A percentile compares a stretch with the other conserved stretches of the same genome.
phyloP scores from a whole-genome alignment of 768 basidiomycete species.

The Boletellus ananas region DNA sequence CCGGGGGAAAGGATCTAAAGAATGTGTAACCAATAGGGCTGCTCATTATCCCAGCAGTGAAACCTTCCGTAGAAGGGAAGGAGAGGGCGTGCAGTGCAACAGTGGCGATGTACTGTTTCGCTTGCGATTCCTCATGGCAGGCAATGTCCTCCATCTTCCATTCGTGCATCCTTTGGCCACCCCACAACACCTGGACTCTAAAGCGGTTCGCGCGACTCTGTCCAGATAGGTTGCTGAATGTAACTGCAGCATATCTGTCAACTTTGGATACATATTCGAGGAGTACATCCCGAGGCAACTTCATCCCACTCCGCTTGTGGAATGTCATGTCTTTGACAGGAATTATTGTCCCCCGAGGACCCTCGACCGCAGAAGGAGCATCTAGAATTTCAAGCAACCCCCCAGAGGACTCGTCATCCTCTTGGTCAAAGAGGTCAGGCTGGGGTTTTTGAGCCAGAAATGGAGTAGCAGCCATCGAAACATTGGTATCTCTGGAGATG shows the following conservation, averaged over 20 bases:
- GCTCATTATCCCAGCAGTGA: slow-evolving; percentile 48
- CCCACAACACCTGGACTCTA: slow-evolving; percentile 71
- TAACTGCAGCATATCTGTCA: slow-evolving; percentile 73
- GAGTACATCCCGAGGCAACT: slow-evolving; percentile 73
- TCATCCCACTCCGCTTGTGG: slow-evolving; percentile 81
- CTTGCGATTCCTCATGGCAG: slow-evolving; percentile 73
- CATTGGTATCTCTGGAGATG: background rate
- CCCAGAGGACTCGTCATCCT: slow-evolving; percentile 45
- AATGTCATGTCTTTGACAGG: slow-evolving; percentile 67
- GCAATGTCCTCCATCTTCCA: slow-evolving; percentile 87
- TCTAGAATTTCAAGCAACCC: slow-evolving; percentile 78
- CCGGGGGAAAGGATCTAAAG: slow-evolving; percentile 74
- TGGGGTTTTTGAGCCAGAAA: background rate
- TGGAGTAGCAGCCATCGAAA: background rate
- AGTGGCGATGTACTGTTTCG: slow-evolving; percentile 87
- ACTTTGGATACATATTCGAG: slow-evolving; percentile 61
- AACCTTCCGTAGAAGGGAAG: slow-evolving; percentile 61
- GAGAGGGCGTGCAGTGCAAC: slow-evolving; percentile 78
- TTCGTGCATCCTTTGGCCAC: slow-evolving; percentile 50
- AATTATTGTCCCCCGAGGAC: slow-evolving; percentile 50
- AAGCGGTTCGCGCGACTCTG: slow-evolving; percentile 73
- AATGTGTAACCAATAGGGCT: slow-evolving; percentile 54
- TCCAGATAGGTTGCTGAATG: slow-evolving; percentile 63
- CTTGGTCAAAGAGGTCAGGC: slow-evolving; percentile 52
- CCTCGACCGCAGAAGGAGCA: slow-evolving; percentile 53